Base-by-base conservation (phyloP, 805 yeast species). In the Ogataea pilisensis region DNA sequence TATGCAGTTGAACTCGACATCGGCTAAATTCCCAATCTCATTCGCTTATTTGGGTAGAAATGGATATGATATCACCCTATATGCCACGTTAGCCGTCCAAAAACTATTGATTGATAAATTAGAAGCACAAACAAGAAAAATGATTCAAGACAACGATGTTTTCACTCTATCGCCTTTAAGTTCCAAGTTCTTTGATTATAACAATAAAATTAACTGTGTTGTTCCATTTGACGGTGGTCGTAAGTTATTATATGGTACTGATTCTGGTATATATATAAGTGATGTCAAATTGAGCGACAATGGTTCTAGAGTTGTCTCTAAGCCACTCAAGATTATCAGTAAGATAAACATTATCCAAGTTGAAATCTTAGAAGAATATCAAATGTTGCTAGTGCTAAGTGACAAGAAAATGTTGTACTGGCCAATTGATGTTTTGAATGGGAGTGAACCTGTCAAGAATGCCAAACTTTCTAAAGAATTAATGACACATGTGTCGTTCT, bases 211-310 rank as follows among this genome's bases (percentile, higher is more conserved):
- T 53, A 89, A 87, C 57, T 89, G 97, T 68, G 91, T 89, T 22
- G 89, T 85, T 30, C 95, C 96, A 26, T 84, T 86, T 61, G 95
- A 93, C 57, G 96, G 96, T 39, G 98, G 98, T 17, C 76, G 95
- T 49, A 86, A 90, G 58, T 66, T 90, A 49, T 61, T 93, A 27
- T 90, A 86, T 56, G 98, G 98, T 32, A 89, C 98, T 0, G 95
- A 88, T 57, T 74, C 83, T 1, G 98, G 99, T 5, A 80, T 93
- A 3, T 93, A 84, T 70, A 77, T 88, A 34, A 79, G 93, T 34
- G 88, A 88, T 33, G 76, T 82, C 34, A 72, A 75, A 43, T 56
- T 70, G 38, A 54, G 75, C 32, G 75, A 78, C 7, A 76, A 73
- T 42, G 69, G 76, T 27, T 19, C 54, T 12, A 65, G 79, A 38